A percentile compares a stretch with the other conserved stretches of the same genome.
phyloP scores from a whole-genome alignment of 768 basidiomycete genomes.

The Suillus paluster region DNA sequence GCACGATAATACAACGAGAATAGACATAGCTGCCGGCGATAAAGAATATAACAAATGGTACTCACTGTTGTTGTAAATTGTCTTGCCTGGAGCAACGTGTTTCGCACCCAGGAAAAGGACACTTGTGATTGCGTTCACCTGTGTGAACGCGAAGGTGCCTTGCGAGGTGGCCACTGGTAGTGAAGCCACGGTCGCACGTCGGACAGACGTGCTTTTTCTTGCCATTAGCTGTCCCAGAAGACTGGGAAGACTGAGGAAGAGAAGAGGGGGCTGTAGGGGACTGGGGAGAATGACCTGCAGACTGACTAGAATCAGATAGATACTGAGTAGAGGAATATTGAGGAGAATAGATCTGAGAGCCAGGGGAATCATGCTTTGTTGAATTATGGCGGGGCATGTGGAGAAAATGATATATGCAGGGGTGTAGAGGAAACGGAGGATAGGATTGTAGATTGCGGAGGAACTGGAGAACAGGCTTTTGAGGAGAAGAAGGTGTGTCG shows the following conservation, averaged over 20 bases:
- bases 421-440: constrained; percentile 27
- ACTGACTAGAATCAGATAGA: constrained; percentile 31
- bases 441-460: constrained; percentile 29
- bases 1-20: constrained; percentile 9
- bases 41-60: constrained; percentile 8
- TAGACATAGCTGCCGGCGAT: constrained; percentile 5
- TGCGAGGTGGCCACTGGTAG: constrained; percentile 88
- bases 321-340: constrained; percentile 28
- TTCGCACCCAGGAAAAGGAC: constrained; percentile 94
- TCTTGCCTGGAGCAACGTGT: constrained; percentile 90
- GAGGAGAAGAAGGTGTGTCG: constrained; percentile 38
- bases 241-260: constrained; percentile 10
- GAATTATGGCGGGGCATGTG: constrained; percentile 36
- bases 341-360: constrained; percentile 15
- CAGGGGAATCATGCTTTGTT: constrained; percentile 29
- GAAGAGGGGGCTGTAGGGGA: constrained; percentile 16
- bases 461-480: constrained; percentile 33
- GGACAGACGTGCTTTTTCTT: constrained; percentile 63
- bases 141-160: constrained; percentile 91
- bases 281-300: constrained; percentile 15
- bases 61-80: constrained; percentile 62
- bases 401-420: constrained; percentile 22
- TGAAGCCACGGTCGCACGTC: constrained; percentile 79
- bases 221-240: constrained; percentile 4
- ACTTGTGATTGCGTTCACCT: constrained; percentile 90